Conservation (phyloP, 345 rosid species). For the Brassica rapa region DNA sequence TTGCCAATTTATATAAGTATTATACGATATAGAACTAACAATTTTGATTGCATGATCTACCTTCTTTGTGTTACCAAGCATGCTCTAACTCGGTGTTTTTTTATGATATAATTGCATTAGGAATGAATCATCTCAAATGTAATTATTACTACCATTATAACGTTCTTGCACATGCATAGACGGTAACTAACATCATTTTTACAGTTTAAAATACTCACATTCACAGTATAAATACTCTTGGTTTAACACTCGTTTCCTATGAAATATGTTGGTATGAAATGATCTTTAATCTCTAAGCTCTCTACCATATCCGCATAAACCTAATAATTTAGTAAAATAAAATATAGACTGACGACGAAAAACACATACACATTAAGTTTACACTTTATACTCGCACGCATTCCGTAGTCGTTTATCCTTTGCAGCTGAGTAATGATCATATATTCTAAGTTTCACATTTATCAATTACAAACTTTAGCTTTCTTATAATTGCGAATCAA, state of each 20-base stretch:
- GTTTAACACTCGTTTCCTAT: not conserved
- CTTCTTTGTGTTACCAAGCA: not conserved
- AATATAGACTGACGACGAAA: not conserved
- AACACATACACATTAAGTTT: not conserved
- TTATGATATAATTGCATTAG: not conserved
- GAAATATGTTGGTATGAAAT: not conserved
- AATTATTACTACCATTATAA: not conserved
- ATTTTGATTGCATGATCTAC: not conserved
- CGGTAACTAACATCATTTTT: not conserved
- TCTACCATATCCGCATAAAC: not conserved
- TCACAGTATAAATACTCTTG: not conserved
- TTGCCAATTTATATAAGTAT: not conserved
- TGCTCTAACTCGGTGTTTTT: not conserved
- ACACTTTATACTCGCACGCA: not conserved
- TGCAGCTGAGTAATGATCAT: not conserved
- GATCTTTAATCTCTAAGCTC: not conserved
- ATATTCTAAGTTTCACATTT: not conserved
- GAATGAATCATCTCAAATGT: not conserved
- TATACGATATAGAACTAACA: not conserved
- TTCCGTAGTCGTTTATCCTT: not conserved
- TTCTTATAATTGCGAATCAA: conserved; percentile 16
- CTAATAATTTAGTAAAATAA: not conserved
- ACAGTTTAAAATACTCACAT: not conserved
- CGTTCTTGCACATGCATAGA: not conserved
- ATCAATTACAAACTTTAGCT: not conserved